Conservation (phyloP, 140 eudicot genomes). For the Erigeron philadelphicus region DNA sequence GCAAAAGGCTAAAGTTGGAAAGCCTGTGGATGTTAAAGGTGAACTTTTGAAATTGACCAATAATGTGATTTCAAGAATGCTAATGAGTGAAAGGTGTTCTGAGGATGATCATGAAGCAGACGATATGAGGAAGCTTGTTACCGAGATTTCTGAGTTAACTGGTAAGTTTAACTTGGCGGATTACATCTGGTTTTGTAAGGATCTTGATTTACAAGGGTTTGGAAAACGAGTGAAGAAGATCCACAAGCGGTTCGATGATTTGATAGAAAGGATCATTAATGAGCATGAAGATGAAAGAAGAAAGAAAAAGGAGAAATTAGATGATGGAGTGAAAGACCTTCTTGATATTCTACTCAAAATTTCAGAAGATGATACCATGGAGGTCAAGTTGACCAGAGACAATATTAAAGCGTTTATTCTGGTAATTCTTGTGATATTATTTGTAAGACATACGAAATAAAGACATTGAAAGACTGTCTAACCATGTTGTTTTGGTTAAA, state of each 20-base stretch:
- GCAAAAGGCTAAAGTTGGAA: conserved; percentile 24
- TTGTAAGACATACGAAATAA: background rate
- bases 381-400: conserved; percentile 41
- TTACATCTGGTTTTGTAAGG: conserved; percentile 48
- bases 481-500: conserved; percentile 10
- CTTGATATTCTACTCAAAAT: conserved; percentile 49
- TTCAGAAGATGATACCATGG: conserved; percentile 44
- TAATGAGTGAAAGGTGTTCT: conserved; percentile 51
- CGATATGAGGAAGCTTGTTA: conserved; percentile 36
- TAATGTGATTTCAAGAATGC: conserved; percentile 48
- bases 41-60: conserved; percentile 50
- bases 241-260: conserved; percentile 23
- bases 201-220: conserved; percentile 55
- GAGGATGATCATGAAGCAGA: conserved; percentile 38
- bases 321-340: conserved; percentile 36
- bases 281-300: conserved; percentile 44
- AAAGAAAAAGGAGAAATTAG: conserved; percentile 27
- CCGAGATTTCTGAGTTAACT: conserved; percentile 36
- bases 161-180: conserved; percentile 50
- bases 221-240: conserved; percentile 38
- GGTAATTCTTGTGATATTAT: conserved; percentile 28
- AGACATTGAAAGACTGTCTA: background rate
- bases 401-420: conserved; percentile 58
- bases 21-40: conserved; percentile 38
- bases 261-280: conserved; percentile 50